A percentile compares a stretch with the other conserved stretches of the same genome.
Conservation (phyloP, 2,329 filamentous ascomycete genomes). For the Xylariaceae sp. region DNA sequence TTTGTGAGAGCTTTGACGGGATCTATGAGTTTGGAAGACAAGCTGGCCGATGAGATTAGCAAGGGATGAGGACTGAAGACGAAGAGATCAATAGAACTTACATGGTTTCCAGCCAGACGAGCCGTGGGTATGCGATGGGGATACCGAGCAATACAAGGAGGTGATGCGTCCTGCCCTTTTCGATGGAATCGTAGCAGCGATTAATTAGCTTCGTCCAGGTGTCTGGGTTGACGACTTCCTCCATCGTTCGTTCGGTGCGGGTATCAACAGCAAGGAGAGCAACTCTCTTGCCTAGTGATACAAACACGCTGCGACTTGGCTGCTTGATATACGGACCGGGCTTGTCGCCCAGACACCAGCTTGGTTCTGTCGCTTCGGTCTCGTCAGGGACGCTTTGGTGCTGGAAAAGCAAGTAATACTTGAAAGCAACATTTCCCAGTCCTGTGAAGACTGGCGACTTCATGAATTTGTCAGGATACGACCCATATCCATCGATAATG, state of each 20-base stretch:
- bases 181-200: constrained; percentile 73
- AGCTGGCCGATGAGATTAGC: constrained; percentile 42
- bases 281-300: constrained; percentile 73
- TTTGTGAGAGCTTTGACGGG: constrained; percentile 85
- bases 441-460: constrained; percentile 83
- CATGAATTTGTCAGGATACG: constrained; percentile 91
- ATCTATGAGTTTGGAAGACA: constrained; percentile 81
- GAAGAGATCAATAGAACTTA: constrained; percentile 36
- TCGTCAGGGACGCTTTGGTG: constrained; percentile 84
- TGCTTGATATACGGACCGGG: constrained; percentile 90
- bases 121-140: constrained; percentile 72
- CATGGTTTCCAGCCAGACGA: constrained; percentile 69
- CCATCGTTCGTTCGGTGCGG: constrained; percentile 80
- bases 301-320: constrained; percentile 76
- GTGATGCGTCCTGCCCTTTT: constrained; percentile 81
- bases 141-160: constrained; percentile 82
- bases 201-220: constrained; percentile 87
- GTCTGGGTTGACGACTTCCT: constrained; percentile 72
- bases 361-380: constrained; percentile 77
- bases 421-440: constrained; percentile 86
- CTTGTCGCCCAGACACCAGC: constrained; percentile 75
- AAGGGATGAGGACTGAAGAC: not conserved
- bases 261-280: constrained; percentile 85
- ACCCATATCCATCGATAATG: constrained; percentile 86
- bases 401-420: constrained; percentile 98